Evolutionary conservation across 495 filamentous ascomycete genomes (phyloP), one percentile per base, ranked within the genome.

Genomic region (Penicillium diatomitis): DNA sequence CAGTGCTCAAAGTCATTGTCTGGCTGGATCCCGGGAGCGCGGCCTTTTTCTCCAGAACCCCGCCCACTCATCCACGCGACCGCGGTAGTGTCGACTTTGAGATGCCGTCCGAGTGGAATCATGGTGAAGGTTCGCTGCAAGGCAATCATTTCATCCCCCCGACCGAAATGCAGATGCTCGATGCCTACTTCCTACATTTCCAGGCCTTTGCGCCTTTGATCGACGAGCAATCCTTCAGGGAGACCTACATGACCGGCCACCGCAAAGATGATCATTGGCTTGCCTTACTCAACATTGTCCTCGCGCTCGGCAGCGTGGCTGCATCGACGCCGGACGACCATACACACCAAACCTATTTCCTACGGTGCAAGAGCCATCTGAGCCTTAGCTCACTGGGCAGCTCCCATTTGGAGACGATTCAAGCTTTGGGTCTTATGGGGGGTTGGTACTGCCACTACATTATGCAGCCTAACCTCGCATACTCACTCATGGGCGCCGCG

Each of bases 391-490:
- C 57, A 7, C 46, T 63, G 11, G 83, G 83, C 5, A 82, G 77
- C 62, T 82, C 79, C 49, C 82, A 82, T 52, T 68, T 88, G 30
- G 82, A 86, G 53, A 80, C 78, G 0, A 71, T 88, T 4, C 84
- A 88, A 63, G 81, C 84, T 8, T 64, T 88, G 9, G 77, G 76
- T 6, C 62, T 88, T 28, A 80, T 87, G 51, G 80, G 81, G 38
- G 84, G 84, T 10, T 86, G 80, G 72, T 88, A 88, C 62, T 76
- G 86, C 46, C 84, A 88, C 65, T 88, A 86, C 55, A 79, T 84
- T 59, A 85, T 84, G 64, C 75, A 83, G 33, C 84, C 84, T 6
- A 87, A 87, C 60, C 81, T 86, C 70, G 84, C 84, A 38, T 63
- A 57, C 27, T 53, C 60, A 9, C 29, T 63, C 9, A 52, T 63